Base-by-base conservation (phyloP, 2,329 filamentous ascomycete species). In the Fusarium buharicum region DNA sequence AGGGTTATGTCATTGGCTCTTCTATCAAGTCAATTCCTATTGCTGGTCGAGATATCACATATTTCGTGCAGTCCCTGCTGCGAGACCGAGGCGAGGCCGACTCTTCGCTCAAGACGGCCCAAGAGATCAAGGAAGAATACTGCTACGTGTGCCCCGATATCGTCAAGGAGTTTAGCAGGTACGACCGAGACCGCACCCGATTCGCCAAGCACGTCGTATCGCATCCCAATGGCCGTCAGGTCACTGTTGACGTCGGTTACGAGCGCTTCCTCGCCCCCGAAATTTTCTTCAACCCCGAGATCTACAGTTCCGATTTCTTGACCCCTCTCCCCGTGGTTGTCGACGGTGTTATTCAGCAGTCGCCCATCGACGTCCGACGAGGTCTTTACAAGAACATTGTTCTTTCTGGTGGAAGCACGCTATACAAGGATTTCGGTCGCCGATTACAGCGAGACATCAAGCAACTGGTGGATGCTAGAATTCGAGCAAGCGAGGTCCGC, bases 311-410 rank as follows among this genome's bases (percentile, higher is more conserved):
- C 67, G 95, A 99, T 76, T 99, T 99, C 82, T 82, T 99, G 66
- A 99, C 95, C 12, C 95, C 95, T 13, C 86, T 99, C 9, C 95
- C 95, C 20, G 91, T 86, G 46, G 95, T 99, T 46, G 96, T 99
- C 61, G 95, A 99, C 74, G 90, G 90, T 53, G 95, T 98, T 64
- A 99, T 99, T 71, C 95, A 99, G 79, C 94, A 93, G 53, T 97
- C 94, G 30, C 95, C 95, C 37, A 99, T 99, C 71, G 95, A 99
- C 74, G 96, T 99, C 40, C 90, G 95, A 73, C 88, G 95, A 79
- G 95, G 95, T 37, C 84, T 99, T 33, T 99, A 99, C 86, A 99
- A 99, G 87, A 99, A 99, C 80, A 99, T 99, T 79, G 95, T 99
- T 31, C 84, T 99, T 33, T 98, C 94, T 4, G 95, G 95, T 75